These are phyloP conservation scores for Mrakia frigida DNA, from an alignment of 768 basidiomycete genomes.

Conservation along the genomic window DNA sequence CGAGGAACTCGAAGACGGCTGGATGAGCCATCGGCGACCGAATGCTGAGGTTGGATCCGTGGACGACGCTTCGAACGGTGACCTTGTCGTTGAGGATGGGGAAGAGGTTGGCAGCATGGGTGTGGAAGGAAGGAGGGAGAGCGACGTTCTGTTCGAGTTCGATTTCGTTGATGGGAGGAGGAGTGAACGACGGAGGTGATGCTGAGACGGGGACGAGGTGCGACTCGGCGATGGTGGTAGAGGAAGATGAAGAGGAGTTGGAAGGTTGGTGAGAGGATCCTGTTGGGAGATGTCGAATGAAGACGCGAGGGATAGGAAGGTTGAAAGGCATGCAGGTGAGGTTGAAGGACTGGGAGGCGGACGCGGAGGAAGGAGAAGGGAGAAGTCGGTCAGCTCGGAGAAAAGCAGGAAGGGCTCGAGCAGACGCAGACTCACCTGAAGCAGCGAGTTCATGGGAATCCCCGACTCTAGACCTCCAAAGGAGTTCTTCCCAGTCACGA, in stretches of 20 bases:
- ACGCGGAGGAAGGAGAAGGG: neutral
- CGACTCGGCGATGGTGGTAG: neutral
- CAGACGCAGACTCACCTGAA: neutral
- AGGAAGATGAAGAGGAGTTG: neutral
- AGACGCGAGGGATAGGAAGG: neutral
- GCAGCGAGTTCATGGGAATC: neutral
- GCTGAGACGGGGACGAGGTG: neutral
- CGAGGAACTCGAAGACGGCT: neutral
- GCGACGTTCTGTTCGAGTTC: neutral
- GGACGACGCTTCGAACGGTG: neutral
- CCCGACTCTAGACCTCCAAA: neutral
- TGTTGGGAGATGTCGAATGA: slow-evolving; percentile 6
- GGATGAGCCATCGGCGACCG: slow-evolving; percentile 11
- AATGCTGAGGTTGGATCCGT: slow-evolving; percentile 3
- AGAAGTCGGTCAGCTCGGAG: neutral
- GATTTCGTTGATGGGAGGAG: neutral
- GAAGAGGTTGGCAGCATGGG: neutral
- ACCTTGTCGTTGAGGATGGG: neutral
- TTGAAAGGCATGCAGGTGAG: neutral
- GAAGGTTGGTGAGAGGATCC: neutral
- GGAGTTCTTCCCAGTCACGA: neutral
- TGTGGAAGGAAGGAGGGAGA: slow-evolving; percentile 5
- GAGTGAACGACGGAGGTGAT: neutral
- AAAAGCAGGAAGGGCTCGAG: too few species aligned
- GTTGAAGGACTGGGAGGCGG: slow-evolving; percentile 1